These are phyloP conservation scores for Chionographis japonica DNA, from an alignment of 106 monocot genomes.

Conservation along the genomic window DNA sequence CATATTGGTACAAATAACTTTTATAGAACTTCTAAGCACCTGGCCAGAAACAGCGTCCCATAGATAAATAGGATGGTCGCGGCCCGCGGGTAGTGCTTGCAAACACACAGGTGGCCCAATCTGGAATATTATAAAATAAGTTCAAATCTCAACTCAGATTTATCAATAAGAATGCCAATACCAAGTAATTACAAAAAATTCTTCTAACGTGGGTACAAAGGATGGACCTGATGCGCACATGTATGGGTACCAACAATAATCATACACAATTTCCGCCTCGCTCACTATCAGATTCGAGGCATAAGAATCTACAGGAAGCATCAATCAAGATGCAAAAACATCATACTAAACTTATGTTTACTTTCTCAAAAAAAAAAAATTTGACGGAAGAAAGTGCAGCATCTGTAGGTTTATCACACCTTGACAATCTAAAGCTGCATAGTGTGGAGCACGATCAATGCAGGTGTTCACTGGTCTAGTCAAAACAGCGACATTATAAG, in stretches of 20 bases:
- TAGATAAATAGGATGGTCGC: conserved; percentile 90
- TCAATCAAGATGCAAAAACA: neutral
- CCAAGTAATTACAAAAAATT: no score
- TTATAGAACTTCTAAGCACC: conserved; percentile 22
- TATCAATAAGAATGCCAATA: neutral
- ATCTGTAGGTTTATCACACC: conserved; percentile 13
- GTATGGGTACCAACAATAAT: conserved; percentile 96
- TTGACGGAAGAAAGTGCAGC: neutral
- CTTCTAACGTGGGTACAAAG: no score
- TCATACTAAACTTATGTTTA: neutral
- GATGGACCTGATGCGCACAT: conserved; percentile 57
- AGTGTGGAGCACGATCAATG: neutral
- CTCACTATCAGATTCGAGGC: conserved; percentile 44
- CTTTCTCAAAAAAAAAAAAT: neutral
- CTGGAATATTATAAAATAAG: conserved; percentile 25
- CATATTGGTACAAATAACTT: no score
- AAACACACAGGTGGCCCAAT: conserved; percentile 73
- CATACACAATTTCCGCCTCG: conserved; percentile 83
- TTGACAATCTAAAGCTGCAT: conserved; percentile 15
- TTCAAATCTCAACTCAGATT: neutral
- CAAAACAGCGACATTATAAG: neutral
- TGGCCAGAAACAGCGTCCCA: conserved; percentile 84
- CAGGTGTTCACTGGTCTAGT: no score
- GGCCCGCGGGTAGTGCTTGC: conserved; percentile 67
- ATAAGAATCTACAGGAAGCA: conserved; percentile 51